phyloP scores from a whole-genome alignment of 306 rosid genomes.

The Sicyos edulis region DNA sequence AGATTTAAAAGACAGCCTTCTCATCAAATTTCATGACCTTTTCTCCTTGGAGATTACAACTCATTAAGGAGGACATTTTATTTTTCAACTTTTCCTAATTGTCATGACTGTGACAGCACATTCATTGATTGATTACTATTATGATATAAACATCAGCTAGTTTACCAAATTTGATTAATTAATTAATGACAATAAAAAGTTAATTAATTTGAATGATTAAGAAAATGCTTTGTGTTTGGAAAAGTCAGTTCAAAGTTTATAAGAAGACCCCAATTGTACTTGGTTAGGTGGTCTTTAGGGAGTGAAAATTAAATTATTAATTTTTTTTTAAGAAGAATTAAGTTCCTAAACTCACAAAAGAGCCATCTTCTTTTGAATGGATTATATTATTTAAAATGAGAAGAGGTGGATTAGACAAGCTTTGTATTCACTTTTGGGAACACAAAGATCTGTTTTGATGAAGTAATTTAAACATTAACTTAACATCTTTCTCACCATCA shows the following conservation, averaged over 20 bases:
- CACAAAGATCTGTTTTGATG: slow-evolving; percentile 16
- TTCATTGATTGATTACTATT: not conserved
- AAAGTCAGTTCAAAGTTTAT: too few species aligned
- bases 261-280: slow-evolving; percentile 16
- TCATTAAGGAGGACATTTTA: too few species aligned
- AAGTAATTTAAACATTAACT: slow-evolving; percentile 4
- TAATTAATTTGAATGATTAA: not conserved
- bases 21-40: not conserved
- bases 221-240: too few species aligned
- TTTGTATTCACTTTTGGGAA: slow-evolving; percentile 19
- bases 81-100: too few species aligned
- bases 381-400: not conserved
- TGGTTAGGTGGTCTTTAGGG: not conserved
- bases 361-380: too few species aligned
- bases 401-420: slow-evolving; percentile 20
- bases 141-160: not conserved
- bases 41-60: too few species aligned
- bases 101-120: slow-evolving; percentile 15
- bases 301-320: too few species aligned
- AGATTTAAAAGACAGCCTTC: slow-evolving; percentile 9
- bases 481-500: not conserved
- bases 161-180: slow-evolving; percentile 10
- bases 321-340: not conserved
- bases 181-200: not conserved
- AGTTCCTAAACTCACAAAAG: not conserved